A percentile compares a stretch with the other conserved stretches of the same genome.
phyloP scores from a whole-genome alignment of 1,284 basidiomycete species.

The Ganoderma leucocontextum region DNA sequence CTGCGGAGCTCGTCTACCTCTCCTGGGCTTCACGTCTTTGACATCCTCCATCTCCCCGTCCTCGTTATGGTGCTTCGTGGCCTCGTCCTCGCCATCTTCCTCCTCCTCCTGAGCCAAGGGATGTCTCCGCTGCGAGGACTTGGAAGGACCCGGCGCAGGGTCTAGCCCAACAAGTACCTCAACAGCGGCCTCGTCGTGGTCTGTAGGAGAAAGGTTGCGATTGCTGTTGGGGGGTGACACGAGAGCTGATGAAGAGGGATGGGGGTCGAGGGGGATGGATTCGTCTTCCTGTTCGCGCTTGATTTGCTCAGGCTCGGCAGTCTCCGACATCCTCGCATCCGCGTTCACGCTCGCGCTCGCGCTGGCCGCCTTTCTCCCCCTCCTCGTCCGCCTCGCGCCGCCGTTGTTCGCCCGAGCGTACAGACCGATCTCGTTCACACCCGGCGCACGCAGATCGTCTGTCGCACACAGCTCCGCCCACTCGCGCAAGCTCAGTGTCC shows the following conservation, averaged over 20 bases:
- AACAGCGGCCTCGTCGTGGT: conserved; percentile 1
- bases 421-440: conserved; percentile 71
- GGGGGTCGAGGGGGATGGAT: conserved; percentile 16
- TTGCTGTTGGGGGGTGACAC: conserved; percentile 36
- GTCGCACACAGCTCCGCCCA: conserved; percentile 86
- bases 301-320: conserved; percentile 44
- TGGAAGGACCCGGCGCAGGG: background rate
- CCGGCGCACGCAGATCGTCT: conserved; percentile 72
- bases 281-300: conserved; percentile 49
- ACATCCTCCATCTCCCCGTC: conserved; percentile 25
- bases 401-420: conserved; percentile 52
- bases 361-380: conserved; percentile 36
- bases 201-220: conserved; percentile 21
- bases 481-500: conserved; percentile 83
- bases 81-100: conserved; percentile 45
- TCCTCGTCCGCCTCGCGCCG: conserved; percentile 36
- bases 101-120: conserved; percentile 26
- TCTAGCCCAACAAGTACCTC: background rate
- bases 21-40: conserved; percentile 51
- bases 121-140: conserved; percentile 14
- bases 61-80: conserved; percentile 14
- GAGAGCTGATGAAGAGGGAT: conserved; percentile 30
- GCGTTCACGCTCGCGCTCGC: background rate
- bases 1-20: conserved; percentile 48
- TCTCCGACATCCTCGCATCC: conserved; percentile 37